A percentile compares a stretch with the other conserved stretches of the same genome.
Evolutionary conservation across 73 alveolate genomes (phyloP).

Genomic region (Paramecium primaurelia): DNA sequence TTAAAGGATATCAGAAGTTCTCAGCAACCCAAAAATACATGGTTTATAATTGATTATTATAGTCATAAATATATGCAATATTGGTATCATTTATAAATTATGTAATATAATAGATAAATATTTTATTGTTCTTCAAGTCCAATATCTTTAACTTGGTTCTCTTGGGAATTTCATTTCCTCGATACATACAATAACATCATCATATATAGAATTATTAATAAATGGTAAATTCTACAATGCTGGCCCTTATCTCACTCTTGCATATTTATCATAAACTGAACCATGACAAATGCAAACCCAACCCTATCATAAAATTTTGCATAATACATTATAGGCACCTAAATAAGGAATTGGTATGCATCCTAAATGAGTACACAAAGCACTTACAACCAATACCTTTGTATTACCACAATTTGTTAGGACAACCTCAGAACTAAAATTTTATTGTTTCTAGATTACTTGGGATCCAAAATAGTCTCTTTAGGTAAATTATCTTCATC

Average conservation of each 20-base stretch:
- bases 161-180: slow-evolving; percentile 86
- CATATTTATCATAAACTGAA: slow-evolving; percentile 89
- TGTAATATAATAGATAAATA: background rate
- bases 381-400: slow-evolving; percentile 82
- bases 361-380: slow-evolving; percentile 92
- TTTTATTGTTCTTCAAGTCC: slow-evolving; percentile 49
- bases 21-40: slow-evolving; percentile 81
- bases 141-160: slow-evolving; percentile 72
- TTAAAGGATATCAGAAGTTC: slow-evolving; percentile 98
- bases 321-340: slow-evolving; percentile 77
- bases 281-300: slow-evolving; percentile 96
- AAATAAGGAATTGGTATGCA: slow-evolving; percentile 94
- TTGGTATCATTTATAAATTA: background rate
- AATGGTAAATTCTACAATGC: slow-evolving; percentile 84
- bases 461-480: slow-evolving; percentile 75
- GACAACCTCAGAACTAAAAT: slow-evolving; percentile 59
- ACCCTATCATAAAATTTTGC: slow-evolving; percentile 34
- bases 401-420: slow-evolving; percentile 88
- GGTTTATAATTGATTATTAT: slow-evolving; percentile 71
- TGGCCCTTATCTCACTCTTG: slow-evolving; percentile 92
- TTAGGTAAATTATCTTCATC: slow-evolving; percentile 74
- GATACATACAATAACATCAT: slow-evolving; percentile 75
- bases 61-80: background rate
- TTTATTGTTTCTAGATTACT: background rate
- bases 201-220: slow-evolving; percentile 83